A percentile compares a stretch with the other conserved stretches of the same genome.
Conservation (phyloP, 371 early-diverging fungal species). For the Nematocida homosporus region DNA sequence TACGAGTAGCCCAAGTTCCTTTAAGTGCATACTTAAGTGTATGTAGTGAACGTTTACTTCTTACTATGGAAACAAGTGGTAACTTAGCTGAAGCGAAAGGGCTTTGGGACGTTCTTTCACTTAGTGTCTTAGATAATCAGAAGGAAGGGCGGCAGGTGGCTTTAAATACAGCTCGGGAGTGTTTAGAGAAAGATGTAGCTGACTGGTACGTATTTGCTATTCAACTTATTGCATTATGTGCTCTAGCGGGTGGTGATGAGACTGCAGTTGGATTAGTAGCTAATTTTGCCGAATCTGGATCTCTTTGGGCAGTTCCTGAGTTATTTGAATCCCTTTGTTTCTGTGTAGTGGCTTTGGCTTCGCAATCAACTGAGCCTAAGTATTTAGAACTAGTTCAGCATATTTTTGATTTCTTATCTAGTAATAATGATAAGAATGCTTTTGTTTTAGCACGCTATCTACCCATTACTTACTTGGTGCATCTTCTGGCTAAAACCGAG, state of each 20-base stretch:
- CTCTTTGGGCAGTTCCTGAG: not conserved
- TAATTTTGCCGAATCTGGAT: too few relatives aligned
- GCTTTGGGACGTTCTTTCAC: slow-evolving; percentile 20
- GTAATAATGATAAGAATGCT: not conserved
- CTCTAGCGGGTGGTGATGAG: too few relatives aligned
- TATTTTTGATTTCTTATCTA: not conserved
- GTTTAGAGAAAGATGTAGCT: not conserved
- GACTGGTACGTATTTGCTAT: slow-evolving; percentile 18
- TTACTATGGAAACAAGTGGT: not conserved
- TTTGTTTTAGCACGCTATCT: not conserved
- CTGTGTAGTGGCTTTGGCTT: slow-evolving; percentile 1
- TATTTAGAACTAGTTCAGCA: not conserved
- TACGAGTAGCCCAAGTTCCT: not conserved
- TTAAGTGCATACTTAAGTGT: not conserved
- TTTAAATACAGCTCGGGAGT: not conserved
- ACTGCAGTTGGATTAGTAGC: too few relatives aligned
- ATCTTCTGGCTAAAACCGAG: not conserved
- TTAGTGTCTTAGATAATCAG: not conserved
- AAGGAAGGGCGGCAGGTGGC: not conserved
- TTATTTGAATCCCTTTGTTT: not conserved
- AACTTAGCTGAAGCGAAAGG: slow-evolving; percentile 7
- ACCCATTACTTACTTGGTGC: not conserved
- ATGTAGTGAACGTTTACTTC: not conserved
- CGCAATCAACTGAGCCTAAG: not conserved
- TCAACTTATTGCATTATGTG: not conserved